Percentiles rank a stretch among this genome's conserved stretches.
Evolutionary conservation across 1,284 basidiomycete species (phyloP).

Genomic region (Naganishia albida): DNA sequence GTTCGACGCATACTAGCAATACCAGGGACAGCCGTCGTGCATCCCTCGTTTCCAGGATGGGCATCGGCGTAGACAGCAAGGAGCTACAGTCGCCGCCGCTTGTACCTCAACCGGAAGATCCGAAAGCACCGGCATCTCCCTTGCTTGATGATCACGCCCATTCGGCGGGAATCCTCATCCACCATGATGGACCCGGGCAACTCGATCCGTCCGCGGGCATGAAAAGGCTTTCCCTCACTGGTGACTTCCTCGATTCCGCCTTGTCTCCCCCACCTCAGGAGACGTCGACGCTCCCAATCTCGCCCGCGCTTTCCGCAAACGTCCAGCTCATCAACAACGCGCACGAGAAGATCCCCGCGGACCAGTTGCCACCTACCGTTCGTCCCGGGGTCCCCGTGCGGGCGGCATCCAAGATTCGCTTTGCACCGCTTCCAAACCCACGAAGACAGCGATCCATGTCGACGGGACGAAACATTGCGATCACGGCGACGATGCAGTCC

Average conservation of each 20-base stretch:
- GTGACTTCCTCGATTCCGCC: background rate
- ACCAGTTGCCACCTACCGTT: constrained; percentile 16
- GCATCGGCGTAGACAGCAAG: constrained; percentile 10
- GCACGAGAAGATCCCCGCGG: constrained; percentile 20
- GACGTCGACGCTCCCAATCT: constrained; percentile 8
- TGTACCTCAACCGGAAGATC: background rate
- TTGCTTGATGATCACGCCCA: constrained; percentile 4
- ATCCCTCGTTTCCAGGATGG: constrained; percentile 11
- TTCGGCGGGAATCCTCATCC: constrained; percentile 14
- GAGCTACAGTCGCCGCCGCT: background rate
- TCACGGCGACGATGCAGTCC: constrained; percentile 16
- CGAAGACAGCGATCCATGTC: constrained; percentile 47
- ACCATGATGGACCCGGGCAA: constrained; percentile 2
- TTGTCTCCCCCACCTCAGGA: background rate
- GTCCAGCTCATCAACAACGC: constrained; percentile 25
- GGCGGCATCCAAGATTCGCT: constrained; percentile 44
- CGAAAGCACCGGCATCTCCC: background rate
- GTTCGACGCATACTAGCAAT: background rate
- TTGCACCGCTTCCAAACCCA: constrained; percentile 53
- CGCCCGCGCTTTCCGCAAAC: constrained; percentile 13
- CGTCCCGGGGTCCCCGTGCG: constrained; percentile 12
- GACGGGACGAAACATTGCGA: constrained; percentile 46
- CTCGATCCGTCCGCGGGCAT: background rate
- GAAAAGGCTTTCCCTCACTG: background rate
- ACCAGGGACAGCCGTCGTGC: constrained; percentile 8